phyloP scores from a whole-genome alignment of 306 rosid genomes.

The Fagus crenata region DNA sequence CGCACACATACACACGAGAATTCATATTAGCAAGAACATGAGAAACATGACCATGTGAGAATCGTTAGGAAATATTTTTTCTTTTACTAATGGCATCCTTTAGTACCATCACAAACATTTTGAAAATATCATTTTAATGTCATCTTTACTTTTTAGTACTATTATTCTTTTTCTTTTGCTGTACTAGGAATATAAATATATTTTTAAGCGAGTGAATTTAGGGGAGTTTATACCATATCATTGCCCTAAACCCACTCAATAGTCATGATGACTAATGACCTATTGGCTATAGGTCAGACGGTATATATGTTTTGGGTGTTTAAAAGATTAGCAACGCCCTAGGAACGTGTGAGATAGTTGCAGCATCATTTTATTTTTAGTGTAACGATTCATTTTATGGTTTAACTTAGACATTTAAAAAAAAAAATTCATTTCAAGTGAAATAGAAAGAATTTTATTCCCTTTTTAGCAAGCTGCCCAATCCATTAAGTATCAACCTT shows the following conservation, averaged over 20 bases:
- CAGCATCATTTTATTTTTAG: no score
- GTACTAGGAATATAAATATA: neutral
- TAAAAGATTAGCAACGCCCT: no score
- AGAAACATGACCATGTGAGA: slow-evolving; percentile 42
- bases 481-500: no score
- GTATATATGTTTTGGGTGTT: no score
- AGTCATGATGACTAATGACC: neutral
- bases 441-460: no score
- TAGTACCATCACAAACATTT: neutral
- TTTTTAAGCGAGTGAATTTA: neutral
- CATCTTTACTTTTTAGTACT: neutral
- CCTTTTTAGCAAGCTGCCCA: no score
- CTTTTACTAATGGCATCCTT: neutral
- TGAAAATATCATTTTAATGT: neutral
- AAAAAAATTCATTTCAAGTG: no score
- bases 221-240: neutral
- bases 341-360: no score
- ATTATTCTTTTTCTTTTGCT: neutral
- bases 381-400: no score
- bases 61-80: neutral
- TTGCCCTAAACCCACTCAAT: neutral
- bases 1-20: neutral
- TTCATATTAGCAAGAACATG: slow-evolving; percentile 2
- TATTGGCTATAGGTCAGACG: no score
- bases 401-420: no score